Conservation (phyloP, 176 grass and related monocot genomes). For the Poa pratensis region DNA sequence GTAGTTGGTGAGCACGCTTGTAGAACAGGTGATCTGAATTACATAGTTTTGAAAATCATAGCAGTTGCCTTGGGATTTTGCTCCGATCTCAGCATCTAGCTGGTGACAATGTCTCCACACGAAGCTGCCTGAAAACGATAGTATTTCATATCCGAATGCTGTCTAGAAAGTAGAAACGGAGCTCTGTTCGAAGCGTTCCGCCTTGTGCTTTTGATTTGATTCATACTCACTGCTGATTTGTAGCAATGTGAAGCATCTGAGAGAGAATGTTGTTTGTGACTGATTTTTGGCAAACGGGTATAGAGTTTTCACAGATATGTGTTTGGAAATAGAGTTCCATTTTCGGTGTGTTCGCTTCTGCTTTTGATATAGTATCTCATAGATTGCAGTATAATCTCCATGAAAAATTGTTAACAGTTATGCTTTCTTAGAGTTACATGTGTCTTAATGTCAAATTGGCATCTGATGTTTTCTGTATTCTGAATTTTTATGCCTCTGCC, state of each 20-base stretch:
- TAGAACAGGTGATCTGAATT: neutral
- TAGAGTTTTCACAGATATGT: neutral
- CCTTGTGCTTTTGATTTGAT: neutral
- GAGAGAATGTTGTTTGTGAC: neutral
- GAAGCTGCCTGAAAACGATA: neutral
- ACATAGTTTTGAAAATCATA: neutral
- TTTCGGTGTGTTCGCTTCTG: neutral
- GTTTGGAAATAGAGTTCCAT: neutral
- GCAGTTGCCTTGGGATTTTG: neutral
- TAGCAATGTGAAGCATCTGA: neutral
- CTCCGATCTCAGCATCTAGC: neutral
- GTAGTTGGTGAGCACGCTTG: constrained; percentile 8
- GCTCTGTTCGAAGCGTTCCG: neutral
- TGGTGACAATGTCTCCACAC: neutral
- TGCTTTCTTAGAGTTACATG: neutral
- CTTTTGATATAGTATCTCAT: neutral
- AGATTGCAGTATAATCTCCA: neutral
- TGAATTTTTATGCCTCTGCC: neutral
- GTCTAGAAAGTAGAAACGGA: neutral
- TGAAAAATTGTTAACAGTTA: neutral
- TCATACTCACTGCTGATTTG: neutral
- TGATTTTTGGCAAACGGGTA: neutral
- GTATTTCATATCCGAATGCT: neutral
- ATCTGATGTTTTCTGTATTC: neutral
- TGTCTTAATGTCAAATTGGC: neutral